Conservation (phyloP, 345 rosid genomes). For the Melaleuca quinquenervia region DNA sequence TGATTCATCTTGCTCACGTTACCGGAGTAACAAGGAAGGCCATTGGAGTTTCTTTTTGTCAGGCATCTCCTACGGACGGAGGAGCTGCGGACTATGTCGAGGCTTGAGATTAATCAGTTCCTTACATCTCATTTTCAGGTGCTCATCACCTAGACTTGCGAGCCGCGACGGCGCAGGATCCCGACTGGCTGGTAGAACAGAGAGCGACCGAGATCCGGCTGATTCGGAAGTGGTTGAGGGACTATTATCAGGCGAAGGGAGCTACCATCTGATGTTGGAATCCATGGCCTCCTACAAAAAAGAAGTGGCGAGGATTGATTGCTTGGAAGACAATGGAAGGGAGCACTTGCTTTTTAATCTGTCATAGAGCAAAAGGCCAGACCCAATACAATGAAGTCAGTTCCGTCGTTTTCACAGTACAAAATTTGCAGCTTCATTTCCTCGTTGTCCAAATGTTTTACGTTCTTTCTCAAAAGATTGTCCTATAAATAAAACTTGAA, state of each 20-base stretch:
- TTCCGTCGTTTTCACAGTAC: not conserved
- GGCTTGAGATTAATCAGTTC: not conserved
- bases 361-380: not conserved
- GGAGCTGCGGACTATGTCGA: not conserved
- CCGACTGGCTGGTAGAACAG: constrained; percentile 70
- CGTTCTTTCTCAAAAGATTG: too few relatives aligned
- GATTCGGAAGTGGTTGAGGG: constrained; percentile 61
- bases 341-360: not conserved
- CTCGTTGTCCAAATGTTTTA: not conserved
- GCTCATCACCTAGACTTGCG: constrained; percentile 89
- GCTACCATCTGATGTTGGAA: not conserved
- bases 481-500: not conserved
- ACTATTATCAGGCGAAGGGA: constrained; percentile 21
- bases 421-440: not conserved
- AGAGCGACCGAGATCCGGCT: constrained; percentile 58
- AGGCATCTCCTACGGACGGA: not conserved
- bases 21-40: not conserved
- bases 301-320: not conserved
- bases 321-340: not conserved
- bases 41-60: not conserved
- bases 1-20: not conserved
- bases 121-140: constrained; percentile 22
- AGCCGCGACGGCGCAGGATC: constrained; percentile 53
- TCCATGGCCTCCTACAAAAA: not conserved
- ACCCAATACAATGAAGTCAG: not conserved